Base-by-base conservation (phyloP, 2,329 filamentous ascomycete species). In the Verruconis gallopava region DNA sequence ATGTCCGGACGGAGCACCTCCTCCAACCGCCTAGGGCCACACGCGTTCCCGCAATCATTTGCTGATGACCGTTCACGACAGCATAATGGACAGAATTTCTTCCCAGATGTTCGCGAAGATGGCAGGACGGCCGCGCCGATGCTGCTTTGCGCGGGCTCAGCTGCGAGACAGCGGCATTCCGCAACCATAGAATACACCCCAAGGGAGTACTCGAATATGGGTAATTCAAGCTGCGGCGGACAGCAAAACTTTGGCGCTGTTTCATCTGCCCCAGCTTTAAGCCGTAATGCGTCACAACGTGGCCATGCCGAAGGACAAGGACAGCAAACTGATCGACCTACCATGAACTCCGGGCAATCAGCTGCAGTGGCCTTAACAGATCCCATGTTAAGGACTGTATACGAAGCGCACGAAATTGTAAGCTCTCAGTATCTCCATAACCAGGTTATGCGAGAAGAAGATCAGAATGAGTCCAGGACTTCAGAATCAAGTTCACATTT, bases 91-190 rank as follows among this genome's bases (percentile, higher is more conserved):
- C 25, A 30, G 25, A 30, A 30, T n/a, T 30, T 9, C 25, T 35
- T 18, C 22, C 20, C 18, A 22, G 36, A 20, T 14, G 22, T 22
- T 9, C 32, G 40, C 4, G 5, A 15, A 9, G 20, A 12, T 20
- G 15, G 13, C 15, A n/a, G 32, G 3, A 14, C 30, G 4, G 44
- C 44, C 17, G 40, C 44, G 18, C 40, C 43, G 33, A 35, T 40
- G 14, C 20, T 46, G 21, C 43, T 39, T 35, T 17, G 40, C 9
- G 28, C 39, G 41, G 35, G 36, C 13, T 21, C 12, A 9, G 30
- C 11, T 3, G 9, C 38, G 13, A 34, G 21, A 37, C 5, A 40
- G 14, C 25, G 25, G 14, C 11, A 11, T 30, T 11, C 25, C 11
- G 25, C 14, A 14, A 11, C 11, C 11, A 30, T 11, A 11, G 11